Conservation (phyloP, 2,329 filamentous ascomycete genomes). For the Sporothrix globosa region DNA sequence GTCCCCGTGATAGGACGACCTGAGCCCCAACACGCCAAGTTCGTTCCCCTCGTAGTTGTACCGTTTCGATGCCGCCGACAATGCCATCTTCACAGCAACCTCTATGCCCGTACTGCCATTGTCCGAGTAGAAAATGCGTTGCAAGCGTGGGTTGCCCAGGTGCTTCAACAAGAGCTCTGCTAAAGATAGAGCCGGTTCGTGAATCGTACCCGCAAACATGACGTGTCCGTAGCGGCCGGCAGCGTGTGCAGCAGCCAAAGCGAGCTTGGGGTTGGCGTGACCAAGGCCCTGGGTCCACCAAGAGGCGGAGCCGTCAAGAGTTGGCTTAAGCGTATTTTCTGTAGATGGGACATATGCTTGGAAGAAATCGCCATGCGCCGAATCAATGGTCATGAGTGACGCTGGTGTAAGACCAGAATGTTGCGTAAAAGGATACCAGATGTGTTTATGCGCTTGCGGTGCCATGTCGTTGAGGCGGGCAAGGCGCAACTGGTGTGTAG, state of each 20-base stretch:
- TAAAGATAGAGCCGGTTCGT: conserved; percentile 73
- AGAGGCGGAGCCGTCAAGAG: conserved; percentile 82
- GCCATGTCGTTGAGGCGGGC: conserved; percentile 64
- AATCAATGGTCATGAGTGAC: conserved; percentile 76
- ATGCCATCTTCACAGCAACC: conserved; percentile 82
- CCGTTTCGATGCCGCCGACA: conserved; percentile 67
- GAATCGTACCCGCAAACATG: conserved; percentile 82
- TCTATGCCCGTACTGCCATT: conserved; percentile 83
- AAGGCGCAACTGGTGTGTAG: conserved; percentile 58
- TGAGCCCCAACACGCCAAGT: conserved; percentile 72
- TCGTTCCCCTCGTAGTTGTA: conserved; percentile 63
- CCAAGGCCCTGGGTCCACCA: conserved; percentile 93
- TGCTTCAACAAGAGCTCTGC: conserved; percentile 65
- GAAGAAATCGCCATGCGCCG: conserved; percentile 77
- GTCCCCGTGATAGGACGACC: conserved; percentile 83
- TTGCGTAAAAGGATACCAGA: conserved; percentile 90
- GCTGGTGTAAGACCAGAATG: conserved; percentile 65
- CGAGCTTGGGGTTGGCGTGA: conserved; percentile 72
- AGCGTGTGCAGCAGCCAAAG: conserved; percentile 76
- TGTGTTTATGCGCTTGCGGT: conserved; percentile 61
- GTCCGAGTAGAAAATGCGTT: conserved; percentile 79
- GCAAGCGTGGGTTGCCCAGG: conserved; percentile 65
- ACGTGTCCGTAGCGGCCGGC: conserved; percentile 84
- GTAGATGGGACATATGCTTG: conserved; percentile 50
- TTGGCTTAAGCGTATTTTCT: conserved; percentile 56